Conservation (phyloP, 1,139 yeast species). For the Spathaspora sp. region DNA sequence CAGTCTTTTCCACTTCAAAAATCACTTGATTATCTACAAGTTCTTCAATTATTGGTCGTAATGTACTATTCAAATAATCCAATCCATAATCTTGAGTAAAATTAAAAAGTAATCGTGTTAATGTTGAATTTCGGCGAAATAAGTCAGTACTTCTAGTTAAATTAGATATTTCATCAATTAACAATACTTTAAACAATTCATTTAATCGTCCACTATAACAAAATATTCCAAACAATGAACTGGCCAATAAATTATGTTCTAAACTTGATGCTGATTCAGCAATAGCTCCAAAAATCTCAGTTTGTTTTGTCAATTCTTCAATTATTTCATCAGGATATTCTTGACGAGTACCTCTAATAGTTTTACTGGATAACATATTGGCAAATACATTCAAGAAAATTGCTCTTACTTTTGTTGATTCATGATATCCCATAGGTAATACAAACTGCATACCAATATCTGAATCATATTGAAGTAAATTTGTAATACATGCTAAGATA, state of each 20-base stretch:
- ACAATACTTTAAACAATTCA: slow-evolving; percentile 53
- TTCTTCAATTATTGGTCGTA: slow-evolving; percentile 57
- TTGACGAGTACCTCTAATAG: slow-evolving; percentile 20
- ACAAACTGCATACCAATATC: slow-evolving; percentile 79
- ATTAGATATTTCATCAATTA: slow-evolving; percentile 60
- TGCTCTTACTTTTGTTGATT: slow-evolving; percentile 60
- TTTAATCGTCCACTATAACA: slow-evolving; percentile 55
- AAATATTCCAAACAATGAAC: slow-evolving; percentile 64
- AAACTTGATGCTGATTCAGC: slow-evolving; percentile 64
- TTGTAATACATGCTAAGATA: slow-evolving; percentile 67
- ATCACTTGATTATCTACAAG: slow-evolving; percentile 49
- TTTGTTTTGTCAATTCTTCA: slow-evolving; percentile 22
- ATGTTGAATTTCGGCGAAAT: slow-evolving; percentile 77
- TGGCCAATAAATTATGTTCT: slow-evolving; percentile 55
- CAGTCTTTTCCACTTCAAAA: slow-evolving; percentile 68
- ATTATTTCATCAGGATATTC: slow-evolving; percentile 28
- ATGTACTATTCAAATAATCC: slow-evolving; percentile 51
- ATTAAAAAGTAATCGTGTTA: slow-evolving; percentile 72
- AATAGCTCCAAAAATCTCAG: slow-evolving; percentile 49
- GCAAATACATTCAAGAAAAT: slow-evolving; percentile 79
- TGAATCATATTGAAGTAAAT: slow-evolving; percentile 67
- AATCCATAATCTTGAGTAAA: slow-evolving; percentile 68
- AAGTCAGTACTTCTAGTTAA: slow-evolving; percentile 69
- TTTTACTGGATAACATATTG: slow-evolving; percentile 53
- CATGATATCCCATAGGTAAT: slow-evolving; percentile 75